Base-by-base conservation (phyloP, 2,329 filamentous ascomycete genomes). In the Hypocreales sp. region DNA sequence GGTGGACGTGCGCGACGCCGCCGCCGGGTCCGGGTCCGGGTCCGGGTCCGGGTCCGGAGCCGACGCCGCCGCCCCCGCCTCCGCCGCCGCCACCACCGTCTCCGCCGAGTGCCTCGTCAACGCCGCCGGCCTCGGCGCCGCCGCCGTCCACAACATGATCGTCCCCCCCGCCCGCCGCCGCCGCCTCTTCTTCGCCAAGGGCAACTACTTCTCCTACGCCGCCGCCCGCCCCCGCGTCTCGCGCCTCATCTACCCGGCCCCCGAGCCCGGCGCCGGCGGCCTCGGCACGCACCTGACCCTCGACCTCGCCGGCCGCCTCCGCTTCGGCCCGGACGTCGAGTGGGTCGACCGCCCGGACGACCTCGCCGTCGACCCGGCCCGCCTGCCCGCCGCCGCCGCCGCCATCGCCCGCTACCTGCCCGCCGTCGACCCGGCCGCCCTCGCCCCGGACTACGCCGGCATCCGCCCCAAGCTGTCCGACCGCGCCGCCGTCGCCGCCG, bases 271-370 rank as follows among this genome's bases (percentile, higher is more conserved):
- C 2, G 69, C 76, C 14, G 86, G 72, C 27, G 87, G 90, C 0
- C 59, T 98, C 1, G 90, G 90, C 25, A 95, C 90, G 0, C 90
- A 98, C 51, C 61, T 98, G 12, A 98, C 90, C 1, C 67, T 95
- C 31, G 90, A 98, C 49, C 66, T 95, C 55, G 67, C 61, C 0
- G 86, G 87, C 0, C 71, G 81, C 1, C 66, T 95, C 23, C 77
- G 83, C 20, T 98, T 98, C 50, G 90, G 90, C 0, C 90, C 90
- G 0, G 90, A 98, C 46, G 79, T 94, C 10, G 83, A 95, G 50
- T 95, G 90, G 90, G 77, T 93, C 0, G 67, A 77, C 26, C 56
- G 62, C 1, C 72, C 83, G 0, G 53, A 56, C 7, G 72, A 93
- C 42, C 60, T 93, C n/a, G 58, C 61, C 2, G 76, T 79, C 11